Base-by-base conservation (phyloP, 2,329 filamentous ascomycete species). In the Xylaria hypoxylon region DNA sequence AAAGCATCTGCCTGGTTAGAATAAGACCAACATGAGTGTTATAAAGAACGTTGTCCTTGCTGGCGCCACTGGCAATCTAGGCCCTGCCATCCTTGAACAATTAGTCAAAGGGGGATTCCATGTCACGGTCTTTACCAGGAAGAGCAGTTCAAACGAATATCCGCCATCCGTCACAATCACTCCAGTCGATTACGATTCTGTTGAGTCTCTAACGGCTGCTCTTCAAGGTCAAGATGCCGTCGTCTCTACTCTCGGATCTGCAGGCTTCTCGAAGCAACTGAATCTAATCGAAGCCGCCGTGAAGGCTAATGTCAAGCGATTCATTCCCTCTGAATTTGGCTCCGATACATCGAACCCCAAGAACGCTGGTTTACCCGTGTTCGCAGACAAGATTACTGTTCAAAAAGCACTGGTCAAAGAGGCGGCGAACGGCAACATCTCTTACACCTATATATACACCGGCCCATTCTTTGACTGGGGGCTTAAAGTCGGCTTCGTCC, bases 271-370 rank as follows among this genome's bases (percentile, higher is more conserved):
- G 59, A 68, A 6, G 74, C 88, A 90, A 73, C 76, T 77, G 15
- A 76, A 79, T 19, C 73, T 90, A 60, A 81, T 89, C 51, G 84
- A 90, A 55, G 88, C 87, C 1, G 82, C 87, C 15, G 81, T 86
- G 50, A 83, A 82, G 6, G 87, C 87, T 0, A 35, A 53, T 7
- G 87, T 90, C 6, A 82, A 86, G 70, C 82, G 87, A n/a, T 88
- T 89, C 78, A 78, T 90, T 31, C 87, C 88, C 1, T 85, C 85
- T 2, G 87, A 90, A 62, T 90, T 85, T 44, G 80, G 79, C 22
- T 76, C 76, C 7, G 74, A 81, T 74, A 72, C 81, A 78, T 72
- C 80, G 71, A 65, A 77, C 70, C 44, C 79, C 74, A 75, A 75
- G 59, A 70, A 76, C 52, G 69, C 79, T 61, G 56, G 76, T 2